Base-by-base conservation (phyloP, 768 basidiomycete genomes). In the Suillus ampliporus region DNA sequence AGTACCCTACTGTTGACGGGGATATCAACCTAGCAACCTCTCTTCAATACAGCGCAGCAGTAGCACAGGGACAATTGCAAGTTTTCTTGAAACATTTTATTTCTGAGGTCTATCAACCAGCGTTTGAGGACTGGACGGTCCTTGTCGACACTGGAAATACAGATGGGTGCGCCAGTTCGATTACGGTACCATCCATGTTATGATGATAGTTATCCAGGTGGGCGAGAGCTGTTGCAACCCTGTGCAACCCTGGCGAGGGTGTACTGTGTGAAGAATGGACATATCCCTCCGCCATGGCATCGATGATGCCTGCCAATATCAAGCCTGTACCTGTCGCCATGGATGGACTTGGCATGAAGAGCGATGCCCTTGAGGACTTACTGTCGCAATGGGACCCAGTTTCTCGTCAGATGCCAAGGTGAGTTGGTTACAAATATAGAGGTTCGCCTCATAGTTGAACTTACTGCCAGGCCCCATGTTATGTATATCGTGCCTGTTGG, bases 401-500 rank as follows among this genome's bases (percentile, higher is more conserved):
- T 9, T 78, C 77, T 19, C 79, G 84, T 23, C 86, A 85, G 10
- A 85, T 83, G 68, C 80, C 80, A 57, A 80, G 90, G 85, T 88
- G 73, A 71, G 4, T 58, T 56, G 28, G 61, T n/a, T 37, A 50
- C n/a, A 38, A 11, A 37, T 28, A 35, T n/a, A 3, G 6, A 26
- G 34, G 28, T 40, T 21, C 6, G 13, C 26, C 14, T 6, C 23
- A 19, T 54, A 57, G 34, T n/a, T 40, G 62, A 23, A 63, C 64
- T n/a, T 28, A 13, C 2, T 58, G 35, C 3, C 61, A 89, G 89
- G 41, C 90, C 90, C 43, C 88, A 84, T 68, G 83, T 91, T 35
- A 80, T 92, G 74, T 92, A 92, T 71, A 89, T 86, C 5, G 80
- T 92, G 14, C 90, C 92, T 1, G 81, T 91, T n/a, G 91, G 91